These are phyloP conservation scores for Strigomonas culicis DNA, from an alignment of 208 protist species.

Conservation along the genomic window DNA sequence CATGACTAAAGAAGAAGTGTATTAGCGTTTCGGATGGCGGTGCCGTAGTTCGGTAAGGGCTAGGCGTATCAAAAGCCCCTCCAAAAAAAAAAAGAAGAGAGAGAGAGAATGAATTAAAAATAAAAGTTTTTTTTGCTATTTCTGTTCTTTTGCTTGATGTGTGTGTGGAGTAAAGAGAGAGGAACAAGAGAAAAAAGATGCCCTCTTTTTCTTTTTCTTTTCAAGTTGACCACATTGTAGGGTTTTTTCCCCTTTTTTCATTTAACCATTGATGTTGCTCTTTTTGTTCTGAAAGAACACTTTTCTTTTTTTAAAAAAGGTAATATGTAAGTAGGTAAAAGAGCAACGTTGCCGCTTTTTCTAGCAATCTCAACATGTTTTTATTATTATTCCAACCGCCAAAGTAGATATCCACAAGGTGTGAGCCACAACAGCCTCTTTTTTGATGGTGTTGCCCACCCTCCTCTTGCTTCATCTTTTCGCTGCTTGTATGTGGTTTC, in stretches of 20 bases:
- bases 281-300: background rate
- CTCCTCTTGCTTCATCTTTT: background rate
- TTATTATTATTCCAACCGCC: constrained; percentile 5
- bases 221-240: constrained; percentile 65
- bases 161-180: background rate
- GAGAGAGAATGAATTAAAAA: background rate
- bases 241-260: constrained; percentile 31
- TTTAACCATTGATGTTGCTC: background rate
- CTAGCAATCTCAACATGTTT: background rate
- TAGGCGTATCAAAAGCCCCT: no score
- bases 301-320: constrained; percentile 3
- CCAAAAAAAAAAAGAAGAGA: background rate
- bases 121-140: constrained; percentile 6
- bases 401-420: no score
- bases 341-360: background rate
- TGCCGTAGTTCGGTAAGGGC: no score
- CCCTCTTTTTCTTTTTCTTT: background rate
- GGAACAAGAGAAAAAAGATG: constrained; percentile 4
- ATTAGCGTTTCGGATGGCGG: background rate
- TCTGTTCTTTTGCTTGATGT: background rate
- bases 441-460: no score
- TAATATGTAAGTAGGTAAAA: constrained; percentile 4
- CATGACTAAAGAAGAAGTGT: background rate
- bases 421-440: no score
- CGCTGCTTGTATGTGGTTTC: background rate